Percentiles rank a stretch among this genome's conserved stretches.
These are phyloP conservation scores for Dacryopinax spathularia DNA, from an alignment of 768 basidiomycete genomes.

Conservation along the genomic window DNA sequence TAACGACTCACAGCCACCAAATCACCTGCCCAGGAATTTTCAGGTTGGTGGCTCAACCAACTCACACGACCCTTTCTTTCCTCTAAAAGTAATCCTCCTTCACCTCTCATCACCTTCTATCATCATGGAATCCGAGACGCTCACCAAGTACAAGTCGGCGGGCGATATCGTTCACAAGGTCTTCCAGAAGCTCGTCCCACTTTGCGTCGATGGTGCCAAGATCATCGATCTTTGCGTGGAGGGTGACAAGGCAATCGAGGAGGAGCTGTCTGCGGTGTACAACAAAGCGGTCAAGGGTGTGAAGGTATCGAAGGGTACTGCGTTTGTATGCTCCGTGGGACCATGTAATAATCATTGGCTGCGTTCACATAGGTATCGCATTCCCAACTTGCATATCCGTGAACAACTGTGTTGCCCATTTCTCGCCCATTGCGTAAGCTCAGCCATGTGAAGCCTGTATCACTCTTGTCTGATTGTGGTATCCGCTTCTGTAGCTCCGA, in stretches of 20 bases:
- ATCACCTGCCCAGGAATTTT: not conserved
- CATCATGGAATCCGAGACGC: not conserved
- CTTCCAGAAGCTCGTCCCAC: slow-evolving; percentile 68
- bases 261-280: slow-evolving; percentile 70
- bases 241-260: slow-evolving; percentile 86
- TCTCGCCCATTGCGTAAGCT: slow-evolving; percentile 82
- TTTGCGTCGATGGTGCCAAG: slow-evolving; percentile 68
- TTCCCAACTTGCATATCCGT: slow-evolving; percentile 91
- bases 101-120: not conserved
- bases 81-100: not conserved
- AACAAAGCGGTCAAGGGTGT: slow-evolving; percentile 83
- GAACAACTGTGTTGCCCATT: slow-evolving; percentile 91
- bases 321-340: not conserved
- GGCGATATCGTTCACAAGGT: slow-evolving; percentile 80
- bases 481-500: not conserved
- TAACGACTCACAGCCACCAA: not conserved
- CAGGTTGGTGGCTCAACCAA: not conserved
- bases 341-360: not conserved
- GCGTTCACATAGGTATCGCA: slow-evolving; percentile 50
- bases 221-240: slow-evolving; percentile 75
- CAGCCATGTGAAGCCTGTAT: slow-evolving; percentile 5
- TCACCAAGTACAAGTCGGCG: slow-evolving; percentile 50
- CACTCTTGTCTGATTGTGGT: not conserved
- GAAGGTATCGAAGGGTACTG: slow-evolving; percentile 69
- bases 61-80: not conserved